Evolutionary conservation across 495 filamentous ascomycete genomes (phyloP).

Genomic region (Usnea hakonensis): DNA sequence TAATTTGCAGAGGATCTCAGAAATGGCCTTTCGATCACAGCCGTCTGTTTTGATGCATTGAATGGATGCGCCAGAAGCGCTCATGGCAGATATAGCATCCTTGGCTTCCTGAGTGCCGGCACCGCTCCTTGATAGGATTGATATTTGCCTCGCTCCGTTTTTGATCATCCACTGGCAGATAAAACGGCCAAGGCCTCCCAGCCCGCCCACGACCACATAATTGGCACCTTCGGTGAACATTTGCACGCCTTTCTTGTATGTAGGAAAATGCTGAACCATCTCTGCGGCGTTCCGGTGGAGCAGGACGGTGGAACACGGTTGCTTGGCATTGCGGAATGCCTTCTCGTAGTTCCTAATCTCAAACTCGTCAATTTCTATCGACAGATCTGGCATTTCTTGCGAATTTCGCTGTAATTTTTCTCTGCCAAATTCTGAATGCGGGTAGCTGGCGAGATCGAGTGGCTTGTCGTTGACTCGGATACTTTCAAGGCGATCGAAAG

Average conservation of each 20-base stretch:
- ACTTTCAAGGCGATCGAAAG: not conserved
- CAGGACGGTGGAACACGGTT: conserved; percentile 1
- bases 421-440: not conserved
- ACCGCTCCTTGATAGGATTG: conserved; percentile 14
- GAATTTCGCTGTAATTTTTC: not conserved
- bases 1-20: not conserved
- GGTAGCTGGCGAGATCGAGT: conserved; percentile 2
- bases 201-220: conserved; percentile 40
- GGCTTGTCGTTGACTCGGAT: conserved; percentile 8
- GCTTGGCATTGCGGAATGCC: conserved; percentile 1
- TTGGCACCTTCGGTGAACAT: conserved; percentile 18
- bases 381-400: not conserved
- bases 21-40: conserved; percentile 17
- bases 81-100: not conserved
- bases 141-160: conserved; percentile 30
- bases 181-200: conserved; percentile 38
- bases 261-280: not conserved
- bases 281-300: not conserved
- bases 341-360: not conserved
- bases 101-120: not conserved
- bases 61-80: conserved; percentile 11
- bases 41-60: conserved; percentile 31
- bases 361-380: not conserved
- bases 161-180: conserved; percentile 51
- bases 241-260: not conserved